Conservation (phyloP, 2,329 filamentous ascomycete genomes). For the Ceratocystis variospora region DNA sequence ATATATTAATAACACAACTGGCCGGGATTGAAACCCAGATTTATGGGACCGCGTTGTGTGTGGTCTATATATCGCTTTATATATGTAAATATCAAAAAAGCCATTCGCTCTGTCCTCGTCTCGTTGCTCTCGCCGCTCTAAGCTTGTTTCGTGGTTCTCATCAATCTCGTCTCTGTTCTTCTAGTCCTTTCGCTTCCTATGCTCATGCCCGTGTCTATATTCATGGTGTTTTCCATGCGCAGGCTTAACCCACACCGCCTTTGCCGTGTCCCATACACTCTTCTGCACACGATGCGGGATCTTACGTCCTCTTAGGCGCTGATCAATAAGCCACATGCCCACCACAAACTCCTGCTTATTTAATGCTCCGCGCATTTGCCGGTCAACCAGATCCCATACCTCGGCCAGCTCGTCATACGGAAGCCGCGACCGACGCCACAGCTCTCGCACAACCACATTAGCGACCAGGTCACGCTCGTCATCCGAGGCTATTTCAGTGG, state of each 20-base stretch:
- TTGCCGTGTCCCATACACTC: conserved; percentile 62
- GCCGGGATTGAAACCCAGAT: no score
- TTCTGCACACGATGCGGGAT: conserved; percentile 55
- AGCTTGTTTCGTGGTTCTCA: background rate
- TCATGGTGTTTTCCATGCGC: background rate
- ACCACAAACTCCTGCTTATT: conserved; percentile 63
- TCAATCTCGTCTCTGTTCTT: background rate
- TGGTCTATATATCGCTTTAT: conserved; percentile 6
- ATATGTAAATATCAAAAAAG: background rate
- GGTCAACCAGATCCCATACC: conserved; percentile 64
- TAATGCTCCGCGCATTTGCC: conserved; percentile 40
- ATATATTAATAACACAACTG: background rate
- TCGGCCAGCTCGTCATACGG: conserved; percentile 55
- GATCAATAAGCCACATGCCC: conserved; percentile 70
- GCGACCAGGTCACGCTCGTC: conserved; percentile 40
- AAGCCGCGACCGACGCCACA: conserved; percentile 60
- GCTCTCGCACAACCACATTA: conserved; percentile 56
- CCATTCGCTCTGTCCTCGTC: background rate
- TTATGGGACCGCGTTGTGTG: background rate
- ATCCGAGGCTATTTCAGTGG: conserved; percentile 14
- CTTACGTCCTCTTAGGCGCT: conserved; percentile 66
- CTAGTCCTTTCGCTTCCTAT: background rate
- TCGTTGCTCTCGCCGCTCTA: background rate
- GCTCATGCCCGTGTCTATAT: background rate
- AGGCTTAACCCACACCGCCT: conserved; percentile 30